Base-by-base conservation (phyloP, 2,329 filamentous ascomycete genomes). In the Aschersonia sp. region DNA sequence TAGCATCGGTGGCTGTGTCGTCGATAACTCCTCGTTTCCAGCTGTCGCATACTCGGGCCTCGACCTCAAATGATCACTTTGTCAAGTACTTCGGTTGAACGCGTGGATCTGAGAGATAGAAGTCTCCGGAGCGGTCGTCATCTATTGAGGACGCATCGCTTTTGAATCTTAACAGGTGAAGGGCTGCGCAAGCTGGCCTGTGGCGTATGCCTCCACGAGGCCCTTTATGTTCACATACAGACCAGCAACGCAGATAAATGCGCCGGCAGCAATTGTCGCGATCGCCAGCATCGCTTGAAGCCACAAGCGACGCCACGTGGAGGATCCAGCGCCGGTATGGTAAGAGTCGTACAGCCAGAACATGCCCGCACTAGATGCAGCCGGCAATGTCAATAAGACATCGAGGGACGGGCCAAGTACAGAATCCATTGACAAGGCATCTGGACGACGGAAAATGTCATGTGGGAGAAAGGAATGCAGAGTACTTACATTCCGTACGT, bases 341-440 rank as follows among this genome's bases (percentile, higher is more conserved):
- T 70, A 73, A 1, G 62, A 58, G 47, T 74, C 70, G 53, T 74
- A 67, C 10, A 75, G 58, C 72, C 71, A 75, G 51, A 76, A 74
- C 7, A 67, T 68, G 4, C 72, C 72, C 1, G 71, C 70, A 42
- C 53, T 54, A 5, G 31, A 9, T n/a, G 31, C 3, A n/a, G 38
- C 0, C 20, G 6, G 28, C 4, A 2, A 12, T 5, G 9, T 32
- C 30, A 4, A 30, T 2, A n/a, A 1, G 5, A 38, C 20, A 20
- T 20, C 20, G 20, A 20, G 20, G 20, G 20, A 20, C 20, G 20
- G 20, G 20, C 20, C 20, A 20, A 20, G 20, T 20, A 20, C 20
- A 20, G 20, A 20, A 20, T 20, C 20, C 20, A 20, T 20, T 20
- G 20, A 20, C 20, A 20, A 20, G 20, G 20, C 20, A 20, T 20